Percentiles rank a stretch among this genome's conserved stretches.
These are phyloP conservation scores for Aspergillus egyptiacus DNA, from an alignment of 495 filamentous ascomycete genomes.

Conservation along the genomic window DNA sequence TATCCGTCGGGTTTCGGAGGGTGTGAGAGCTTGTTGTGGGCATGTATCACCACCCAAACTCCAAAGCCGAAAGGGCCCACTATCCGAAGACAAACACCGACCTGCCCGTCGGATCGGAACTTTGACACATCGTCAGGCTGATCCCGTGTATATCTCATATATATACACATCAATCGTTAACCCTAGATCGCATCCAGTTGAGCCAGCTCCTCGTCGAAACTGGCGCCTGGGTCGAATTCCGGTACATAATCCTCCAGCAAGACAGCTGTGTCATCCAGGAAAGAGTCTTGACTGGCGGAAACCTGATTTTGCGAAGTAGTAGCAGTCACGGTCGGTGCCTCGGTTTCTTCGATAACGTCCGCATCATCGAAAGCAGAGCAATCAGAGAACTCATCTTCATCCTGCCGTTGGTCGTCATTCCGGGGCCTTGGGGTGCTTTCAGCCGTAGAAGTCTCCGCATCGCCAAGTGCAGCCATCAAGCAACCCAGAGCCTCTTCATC, in stretches of 20 bases:
- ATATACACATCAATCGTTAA: not conserved
- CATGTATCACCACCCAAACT: constrained; percentile 18
- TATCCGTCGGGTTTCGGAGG: constrained; percentile 13
- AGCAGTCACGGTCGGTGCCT: not conserved
- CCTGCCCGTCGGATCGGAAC: constrained; percentile 29
- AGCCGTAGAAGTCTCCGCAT: not conserved
- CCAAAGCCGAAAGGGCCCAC: constrained; percentile 16
- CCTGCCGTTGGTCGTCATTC: constrained; percentile 4
- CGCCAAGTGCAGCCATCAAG: constrained; percentile 3
- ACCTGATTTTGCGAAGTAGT: constrained; percentile 6
- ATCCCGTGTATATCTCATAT: not conserved
- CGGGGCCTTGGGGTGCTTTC: not conserved
- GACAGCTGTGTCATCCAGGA: constrained; percentile 38
- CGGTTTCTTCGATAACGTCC: constrained; percentile 27
- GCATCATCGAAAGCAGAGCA: constrained; percentile 37
- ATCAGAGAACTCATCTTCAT: constrained; percentile 39
- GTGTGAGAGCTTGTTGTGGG: not conserved
- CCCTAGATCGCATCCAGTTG: constrained; percentile 19
- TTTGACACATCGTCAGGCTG: no score
- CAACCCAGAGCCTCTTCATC: constrained; percentile 20
- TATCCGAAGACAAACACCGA: constrained; percentile 24
- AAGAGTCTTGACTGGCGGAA: constrained; percentile 24
- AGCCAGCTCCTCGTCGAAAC: constrained; percentile 23
- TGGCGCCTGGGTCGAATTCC: constrained; percentile 26
- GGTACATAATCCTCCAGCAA: constrained; percentile 33